Percentiles rank a stretch among this genome's conserved stretches.
Evolutionary conservation across 1,139 yeast genomes (phyloP).

Genomic region (Debaryomyces singareniensis): DNA sequence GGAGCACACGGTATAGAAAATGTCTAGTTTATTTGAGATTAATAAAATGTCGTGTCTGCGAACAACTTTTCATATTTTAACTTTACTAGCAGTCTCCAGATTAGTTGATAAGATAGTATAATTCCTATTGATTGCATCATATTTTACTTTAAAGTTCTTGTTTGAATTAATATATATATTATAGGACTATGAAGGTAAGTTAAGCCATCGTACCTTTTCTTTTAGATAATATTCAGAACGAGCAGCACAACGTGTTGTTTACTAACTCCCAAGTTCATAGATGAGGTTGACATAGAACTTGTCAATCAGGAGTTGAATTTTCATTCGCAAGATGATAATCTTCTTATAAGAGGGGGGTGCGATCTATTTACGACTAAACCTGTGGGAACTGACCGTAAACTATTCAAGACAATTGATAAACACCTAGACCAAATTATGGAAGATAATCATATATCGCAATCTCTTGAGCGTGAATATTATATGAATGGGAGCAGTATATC

Average conservation of each 20-base stretch:
- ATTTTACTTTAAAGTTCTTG: too few species aligned
- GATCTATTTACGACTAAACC: conserved; percentile 94
- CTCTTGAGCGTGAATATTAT: conserved; percentile 27
- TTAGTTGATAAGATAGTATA: too few species aligned
- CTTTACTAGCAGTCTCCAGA: too few species aligned
- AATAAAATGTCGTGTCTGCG: too few species aligned
- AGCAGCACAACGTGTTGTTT: too few species aligned
- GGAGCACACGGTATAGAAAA: conserved; percentile 9
- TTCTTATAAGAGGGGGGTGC: conserved; percentile 75
- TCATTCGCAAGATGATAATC: conserved; percentile 80
- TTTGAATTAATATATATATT: too few species aligned
- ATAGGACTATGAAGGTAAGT: conserved; percentile 1
- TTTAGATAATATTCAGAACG: too few species aligned
- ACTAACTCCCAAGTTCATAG: conserved; percentile 60
- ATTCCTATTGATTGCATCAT: too few species aligned
- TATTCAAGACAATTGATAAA: conserved; percentile 81
- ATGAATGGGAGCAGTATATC: conserved; percentile 33
- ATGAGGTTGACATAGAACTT: conserved; percentile 83
- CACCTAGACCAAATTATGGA: conserved; percentile 64
- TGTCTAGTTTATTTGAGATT: too few species aligned
- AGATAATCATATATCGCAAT: conserved; percentile 43
- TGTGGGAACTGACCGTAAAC: conserved; percentile 80
- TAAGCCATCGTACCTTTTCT: neutral
- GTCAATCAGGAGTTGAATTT: conserved; percentile 84
- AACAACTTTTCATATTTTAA: too few species aligned